A percentile compares a stretch with the other conserved stretches of the same genome.
Evolutionary conservation across 2,329 filamentous ascomycete species (phyloP).

Genomic region (Didymella arachidicola): DNA sequence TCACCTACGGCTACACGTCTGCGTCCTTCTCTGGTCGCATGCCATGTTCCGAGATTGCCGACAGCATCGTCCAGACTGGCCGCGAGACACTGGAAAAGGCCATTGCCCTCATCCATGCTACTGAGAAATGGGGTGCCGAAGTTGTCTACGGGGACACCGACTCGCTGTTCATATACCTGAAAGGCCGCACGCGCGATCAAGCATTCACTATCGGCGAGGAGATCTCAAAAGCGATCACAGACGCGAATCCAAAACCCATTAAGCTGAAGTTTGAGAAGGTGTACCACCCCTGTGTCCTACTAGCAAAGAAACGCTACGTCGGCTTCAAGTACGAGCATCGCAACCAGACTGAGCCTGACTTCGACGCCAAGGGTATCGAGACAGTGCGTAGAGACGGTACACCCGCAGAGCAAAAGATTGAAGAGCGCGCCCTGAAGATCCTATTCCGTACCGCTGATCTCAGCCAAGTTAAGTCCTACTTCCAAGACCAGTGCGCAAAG

Average conservation of each 20-base stretch:
- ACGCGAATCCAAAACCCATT: slow-evolving; percentile 87
- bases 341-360: slow-evolving; percentile 79
- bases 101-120: slow-evolving; percentile 89
- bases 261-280: slow-evolving; percentile 99
- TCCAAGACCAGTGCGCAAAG: slow-evolving; percentile 87
- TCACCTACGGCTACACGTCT: slow-evolving; percentile 97
- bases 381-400: slow-evolving; percentile 95
- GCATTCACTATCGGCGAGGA: slow-evolving; percentile 94
- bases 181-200: slow-evolving; percentile 83
- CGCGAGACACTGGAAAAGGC: slow-evolving; percentile 94
- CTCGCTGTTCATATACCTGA: slow-evolving; percentile 89
- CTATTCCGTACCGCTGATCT: slow-evolving; percentile 91
- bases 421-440: slow-evolving; percentile 87
- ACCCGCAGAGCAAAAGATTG: slow-evolving; percentile 93
- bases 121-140: slow-evolving; percentile 88
- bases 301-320: slow-evolving; percentile 97
- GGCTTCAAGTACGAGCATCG: slow-evolving; percentile 93
- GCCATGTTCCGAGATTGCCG: slow-evolving; percentile 97
- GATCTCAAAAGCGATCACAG: slow-evolving; percentile 85
- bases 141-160: slow-evolving; percentile 99
- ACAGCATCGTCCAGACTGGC: slow-evolving; percentile 96
- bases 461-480: slow-evolving; percentile 86
- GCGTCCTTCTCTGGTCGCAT: slow-evolving; percentile 96
- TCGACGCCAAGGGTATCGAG: slow-evolving; percentile 98
- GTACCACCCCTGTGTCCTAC: slow-evolving; percentile 90